These are phyloP conservation scores for Macroventuria anomochaeta DNA, from an alignment of 2,329 filamentous ascomycete species.

Conservation along the genomic window DNA sequence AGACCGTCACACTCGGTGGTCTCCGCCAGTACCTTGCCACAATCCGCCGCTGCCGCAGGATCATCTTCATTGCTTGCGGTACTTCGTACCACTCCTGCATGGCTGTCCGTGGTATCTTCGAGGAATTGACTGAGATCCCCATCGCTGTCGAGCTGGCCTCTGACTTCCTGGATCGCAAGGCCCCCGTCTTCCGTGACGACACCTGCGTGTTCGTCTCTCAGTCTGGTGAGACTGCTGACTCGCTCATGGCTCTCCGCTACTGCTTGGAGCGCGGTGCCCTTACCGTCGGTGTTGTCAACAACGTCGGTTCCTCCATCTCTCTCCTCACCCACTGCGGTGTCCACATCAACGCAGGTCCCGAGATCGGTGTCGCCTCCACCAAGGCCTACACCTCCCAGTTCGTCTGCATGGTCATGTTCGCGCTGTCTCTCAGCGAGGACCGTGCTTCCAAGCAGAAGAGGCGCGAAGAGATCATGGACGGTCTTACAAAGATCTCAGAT, in stretches of 20 bases:
- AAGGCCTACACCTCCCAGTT: slow-evolving; percentile 99
- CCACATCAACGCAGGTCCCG: slow-evolving; percentile 97
- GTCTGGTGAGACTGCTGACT: slow-evolving; percentile 98
- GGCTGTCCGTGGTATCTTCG: slow-evolving; percentile 97
- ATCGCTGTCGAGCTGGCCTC: slow-evolving; percentile 97
- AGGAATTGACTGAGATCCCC: slow-evolving; percentile 97
- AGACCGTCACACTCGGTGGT: slow-evolving; percentile 93
- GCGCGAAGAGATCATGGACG: slow-evolving; percentile 95
- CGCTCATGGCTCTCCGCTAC: slow-evolving; percentile 94
- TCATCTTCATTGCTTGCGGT: slow-evolving; percentile 99
- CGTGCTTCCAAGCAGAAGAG: slow-evolving; percentile 91
- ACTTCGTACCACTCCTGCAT: slow-evolving; percentile 99
- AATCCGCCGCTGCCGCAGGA: slow-evolving; percentile 93
- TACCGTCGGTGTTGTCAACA: slow-evolving; percentile 98
- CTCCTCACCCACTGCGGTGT: slow-evolving; percentile 99
- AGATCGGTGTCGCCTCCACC: slow-evolving; percentile 98
- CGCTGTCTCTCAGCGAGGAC: slow-evolving; percentile 93
- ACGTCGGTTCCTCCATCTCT: slow-evolving; percentile 97
- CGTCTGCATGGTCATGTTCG: slow-evolving; percentile 99
- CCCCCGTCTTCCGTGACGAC: slow-evolving; percentile 98
- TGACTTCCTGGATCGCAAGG: slow-evolving; percentile 95
- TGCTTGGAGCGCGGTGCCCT: slow-evolving; percentile 96
- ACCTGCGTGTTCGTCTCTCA: slow-evolving; percentile 99
- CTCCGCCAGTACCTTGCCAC: slow-evolving; percentile 95
- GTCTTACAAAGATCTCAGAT: slow-evolving; percentile 81